Evolutionary conservation across 2,329 filamentous ascomycete species (phyloP).

Genomic region (Aspergillus luchuensis): DNA sequence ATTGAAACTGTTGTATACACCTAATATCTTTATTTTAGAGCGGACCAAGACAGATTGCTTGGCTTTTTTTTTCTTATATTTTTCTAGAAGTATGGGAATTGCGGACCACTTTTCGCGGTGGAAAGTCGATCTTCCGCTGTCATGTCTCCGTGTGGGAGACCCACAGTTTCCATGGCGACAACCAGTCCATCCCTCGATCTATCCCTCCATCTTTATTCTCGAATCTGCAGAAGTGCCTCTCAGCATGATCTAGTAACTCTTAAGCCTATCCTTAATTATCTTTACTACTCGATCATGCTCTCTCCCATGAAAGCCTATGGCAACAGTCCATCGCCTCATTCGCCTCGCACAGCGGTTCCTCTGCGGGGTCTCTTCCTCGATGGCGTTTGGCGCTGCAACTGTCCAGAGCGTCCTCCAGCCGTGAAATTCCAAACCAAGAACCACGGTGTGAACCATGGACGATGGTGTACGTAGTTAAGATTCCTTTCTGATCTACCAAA

Average conservation of each 20-base stretch:
- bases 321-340: slow-evolving; percentile 3
- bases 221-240: too few species aligned
- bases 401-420: slow-evolving; percentile 56
- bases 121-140: slow-evolving; percentile 24
- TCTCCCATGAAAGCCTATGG: slow-evolving; percentile 25
- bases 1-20: neutral
- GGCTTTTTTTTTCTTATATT: neutral
- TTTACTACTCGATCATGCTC: neutral
- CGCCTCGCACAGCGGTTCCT: slow-evolving; percentile 26
- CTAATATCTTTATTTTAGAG: neutral
- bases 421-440: slow-evolving; percentile 61
- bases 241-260: too few species aligned
- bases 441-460: slow-evolving; percentile 57
- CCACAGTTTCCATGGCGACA: slow-evolving; percentile 29
- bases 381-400: slow-evolving; percentile 58
- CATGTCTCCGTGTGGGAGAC: neutral
- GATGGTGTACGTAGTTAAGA: slow-evolving; percentile 47
- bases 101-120: slow-evolving; percentile 3
- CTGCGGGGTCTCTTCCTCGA: slow-evolving; percentile 45
- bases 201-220: neutral
- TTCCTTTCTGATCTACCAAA: neutral
- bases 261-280: too few species aligned
- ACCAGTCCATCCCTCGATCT: neutral
- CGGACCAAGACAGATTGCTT: slow-evolving; percentile 1
- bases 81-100: neutral